Conservation (phyloP, 176 grass and related monocot species). For the Oryza brachyantha region DNA sequence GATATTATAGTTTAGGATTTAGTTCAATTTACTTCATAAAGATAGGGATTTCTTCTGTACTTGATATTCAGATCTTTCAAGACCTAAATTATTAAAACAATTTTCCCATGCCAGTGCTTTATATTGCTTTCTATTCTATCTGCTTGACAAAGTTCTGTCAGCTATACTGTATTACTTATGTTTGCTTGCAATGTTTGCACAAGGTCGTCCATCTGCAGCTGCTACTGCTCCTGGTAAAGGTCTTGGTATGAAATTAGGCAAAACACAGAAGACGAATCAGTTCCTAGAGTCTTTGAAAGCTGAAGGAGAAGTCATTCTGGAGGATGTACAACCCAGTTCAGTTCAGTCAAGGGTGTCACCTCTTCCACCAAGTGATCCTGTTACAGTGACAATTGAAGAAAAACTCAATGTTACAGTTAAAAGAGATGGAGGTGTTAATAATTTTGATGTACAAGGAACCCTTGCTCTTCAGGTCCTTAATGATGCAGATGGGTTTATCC, state of each 20-base stretch:
- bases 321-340: conserved; percentile 63
- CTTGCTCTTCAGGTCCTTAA: conserved; percentile 87
- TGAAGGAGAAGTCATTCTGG: conserved; percentile 86
- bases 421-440: conserved; percentile 75
- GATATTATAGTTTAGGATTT: neutral
- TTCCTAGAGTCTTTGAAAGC: conserved; percentile 87
- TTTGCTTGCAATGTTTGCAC: neutral
- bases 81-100: neutral
- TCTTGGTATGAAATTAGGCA: conserved; percentile 80
- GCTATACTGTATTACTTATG: neutral
- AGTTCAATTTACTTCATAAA: neutral
- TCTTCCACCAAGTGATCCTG: conserved; percentile 59
- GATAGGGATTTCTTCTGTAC: neutral
- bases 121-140: neutral
- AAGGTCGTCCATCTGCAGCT: conserved; percentile 57
- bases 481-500: conserved; percentile 75
- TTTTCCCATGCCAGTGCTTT: neutral
- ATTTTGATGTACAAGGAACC: conserved; percentile 80
- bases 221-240: conserved; percentile 72
- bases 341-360: conserved; percentile 34
- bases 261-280: conserved; percentile 79
- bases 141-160: neutral
- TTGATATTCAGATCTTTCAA: conserved; percentile 9
- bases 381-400: conserved; percentile 85
- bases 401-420: conserved; percentile 65